Evolutionary conservation across 495 filamentous ascomycete species (phyloP).

Genomic region (Xylaria telfairii): DNA sequence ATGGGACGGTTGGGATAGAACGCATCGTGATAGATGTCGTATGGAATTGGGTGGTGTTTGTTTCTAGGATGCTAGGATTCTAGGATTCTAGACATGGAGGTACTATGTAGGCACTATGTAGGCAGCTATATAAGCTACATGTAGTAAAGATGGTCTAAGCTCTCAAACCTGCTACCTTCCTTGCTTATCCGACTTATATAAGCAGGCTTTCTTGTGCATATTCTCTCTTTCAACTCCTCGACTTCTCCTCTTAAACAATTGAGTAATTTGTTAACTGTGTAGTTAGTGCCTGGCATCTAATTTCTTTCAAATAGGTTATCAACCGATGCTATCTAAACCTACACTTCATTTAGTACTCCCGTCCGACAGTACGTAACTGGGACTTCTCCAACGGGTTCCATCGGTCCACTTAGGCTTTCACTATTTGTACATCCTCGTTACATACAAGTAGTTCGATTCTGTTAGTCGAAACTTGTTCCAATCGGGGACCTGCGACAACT

Average conservation of each 20-base stretch:
- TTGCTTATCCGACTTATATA: neutral
- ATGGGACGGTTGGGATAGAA: constrained; percentile 25
- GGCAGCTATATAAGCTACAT: neutral
- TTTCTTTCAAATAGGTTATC: neutral
- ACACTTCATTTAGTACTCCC: no score
- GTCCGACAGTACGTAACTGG: no score
- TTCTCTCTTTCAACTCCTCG: neutral
- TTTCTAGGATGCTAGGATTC: no score
- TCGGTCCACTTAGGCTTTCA: neutral
- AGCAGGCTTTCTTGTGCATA: neutral
- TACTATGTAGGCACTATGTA: neutral
- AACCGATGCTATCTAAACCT: no score
- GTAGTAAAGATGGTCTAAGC: neutral
- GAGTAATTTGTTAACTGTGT: neutral
- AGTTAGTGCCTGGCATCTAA: neutral
- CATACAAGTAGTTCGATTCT: neutral
- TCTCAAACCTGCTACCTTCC: neutral
- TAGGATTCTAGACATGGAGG: no score
- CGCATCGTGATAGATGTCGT: constrained; percentile 29
- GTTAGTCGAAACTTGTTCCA: neutral
- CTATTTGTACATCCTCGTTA: neutral
- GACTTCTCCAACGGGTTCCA: no score
- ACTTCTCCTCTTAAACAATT: neutral
- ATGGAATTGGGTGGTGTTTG: neutral
- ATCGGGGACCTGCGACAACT: no score